These are phyloP conservation scores for Neovahlkampfia damariscottae DNA, from an alignment of 78 protist species.

Conservation along the genomic window DNA sequence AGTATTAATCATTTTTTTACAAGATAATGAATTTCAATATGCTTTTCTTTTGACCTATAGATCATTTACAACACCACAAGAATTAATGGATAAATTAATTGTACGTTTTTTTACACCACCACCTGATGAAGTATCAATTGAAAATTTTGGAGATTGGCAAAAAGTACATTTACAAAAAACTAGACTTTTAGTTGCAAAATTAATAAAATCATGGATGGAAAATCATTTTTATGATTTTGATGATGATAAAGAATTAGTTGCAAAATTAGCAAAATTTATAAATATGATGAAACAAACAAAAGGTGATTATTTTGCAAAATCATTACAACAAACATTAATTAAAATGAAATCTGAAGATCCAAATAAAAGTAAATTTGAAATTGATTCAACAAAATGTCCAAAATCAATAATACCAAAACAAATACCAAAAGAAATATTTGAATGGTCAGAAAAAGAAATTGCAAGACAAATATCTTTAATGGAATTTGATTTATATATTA, in stretches of 20 bases:
- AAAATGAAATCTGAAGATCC: background rate
- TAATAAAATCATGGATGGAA: background rate
- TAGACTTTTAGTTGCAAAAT: background rate
- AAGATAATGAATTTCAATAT: background rate
- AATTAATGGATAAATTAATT: background rate
- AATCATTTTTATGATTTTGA: background rate
- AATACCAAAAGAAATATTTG: background rate
- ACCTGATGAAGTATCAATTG: background rate
- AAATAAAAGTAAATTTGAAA: background rate
- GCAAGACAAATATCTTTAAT: constrained; percentile 58
- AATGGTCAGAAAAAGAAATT: constrained; percentile 24
- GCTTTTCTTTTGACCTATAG: background rate
- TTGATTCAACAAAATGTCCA: background rate
- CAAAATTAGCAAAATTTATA: background rate
- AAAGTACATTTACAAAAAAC: background rate
- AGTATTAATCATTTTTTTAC: too few species aligned
- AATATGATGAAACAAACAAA: background rate
- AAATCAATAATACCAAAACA: background rate
- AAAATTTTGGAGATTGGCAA: background rate
- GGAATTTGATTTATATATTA: constrained; percentile 37
- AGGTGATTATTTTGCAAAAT: background rate
- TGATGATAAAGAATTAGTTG: background rate
- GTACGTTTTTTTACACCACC: background rate
- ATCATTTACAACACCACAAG: background rate
- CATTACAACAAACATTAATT: background rate